A percentile compares a stretch with the other conserved stretches of the same genome.
Conservation (phyloP, 768 basidiomycete genomes). For the Mycena metata region DNA sequence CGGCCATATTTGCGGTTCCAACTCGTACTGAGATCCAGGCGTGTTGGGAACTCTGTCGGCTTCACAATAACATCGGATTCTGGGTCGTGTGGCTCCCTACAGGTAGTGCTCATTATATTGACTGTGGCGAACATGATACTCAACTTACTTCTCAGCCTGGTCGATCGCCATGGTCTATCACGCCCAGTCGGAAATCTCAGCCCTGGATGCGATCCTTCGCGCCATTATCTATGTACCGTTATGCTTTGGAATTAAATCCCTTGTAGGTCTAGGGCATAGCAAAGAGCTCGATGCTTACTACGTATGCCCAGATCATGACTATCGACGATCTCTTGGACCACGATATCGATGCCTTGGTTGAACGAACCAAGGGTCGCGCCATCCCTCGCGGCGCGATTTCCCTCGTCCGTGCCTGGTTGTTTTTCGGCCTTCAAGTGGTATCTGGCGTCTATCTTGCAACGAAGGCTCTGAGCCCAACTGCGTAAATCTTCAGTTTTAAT, state of each 20-base stretch:
- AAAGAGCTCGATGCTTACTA: not conserved
- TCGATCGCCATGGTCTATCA: slow-evolving; percentile 50
- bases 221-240: slow-evolving; percentile 45
- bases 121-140: not conserved
- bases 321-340: slow-evolving; percentile 49
- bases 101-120: slow-evolving; percentile 25
- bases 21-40: slow-evolving; percentile 43
- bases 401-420: slow-evolving; percentile 45
- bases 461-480: slow-evolving; percentile 36
- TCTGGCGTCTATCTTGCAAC: slow-evolving; percentile 41
- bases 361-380: slow-evolving; percentile 44
- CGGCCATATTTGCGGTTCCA: slow-evolving; percentile 35
- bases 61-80: slow-evolving; percentile 50
- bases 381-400: slow-evolving; percentile 47
- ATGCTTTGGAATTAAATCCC: slow-evolving; percentile 48
- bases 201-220: slow-evolving; percentile 35
- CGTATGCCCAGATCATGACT: slow-evolving; percentile 46
- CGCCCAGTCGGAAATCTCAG: slow-evolving; percentile 40
- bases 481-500: slow-evolving; percentile 27
- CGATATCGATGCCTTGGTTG: slow-evolving; percentile 46
- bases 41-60: slow-evolving; percentile 50
- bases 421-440: slow-evolving; percentile 43
- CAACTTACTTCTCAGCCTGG: slow-evolving; percentile 40
- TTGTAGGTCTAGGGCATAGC: slow-evolving; percentile 36
- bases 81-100: slow-evolving; percentile 48